phyloP scores from a whole-genome alignment of 345 rosid species.

The Xanthoceras sorbifolium region DNA sequence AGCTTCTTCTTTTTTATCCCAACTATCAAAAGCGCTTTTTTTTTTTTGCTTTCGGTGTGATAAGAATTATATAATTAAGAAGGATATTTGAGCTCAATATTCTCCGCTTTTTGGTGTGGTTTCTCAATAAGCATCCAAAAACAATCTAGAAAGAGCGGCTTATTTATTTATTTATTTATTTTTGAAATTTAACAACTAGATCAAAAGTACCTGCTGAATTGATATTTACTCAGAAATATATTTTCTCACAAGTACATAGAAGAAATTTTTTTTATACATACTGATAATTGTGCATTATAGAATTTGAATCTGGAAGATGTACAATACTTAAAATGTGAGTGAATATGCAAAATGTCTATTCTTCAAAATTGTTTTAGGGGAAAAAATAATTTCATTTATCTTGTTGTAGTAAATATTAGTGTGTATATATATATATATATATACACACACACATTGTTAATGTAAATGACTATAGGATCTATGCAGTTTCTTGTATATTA shows the following conservation, averaged over 20 bases:
- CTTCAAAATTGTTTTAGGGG: background rate
- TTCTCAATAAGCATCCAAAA: background rate
- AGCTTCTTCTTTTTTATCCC: background rate
- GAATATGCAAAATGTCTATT: no score
- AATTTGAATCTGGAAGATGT: no score
- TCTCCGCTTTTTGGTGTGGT: background rate
- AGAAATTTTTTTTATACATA: no score
- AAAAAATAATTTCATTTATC: background rate
- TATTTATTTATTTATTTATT: no score
- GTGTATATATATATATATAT: no score
- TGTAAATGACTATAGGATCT: background rate
- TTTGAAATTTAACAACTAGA: no score
- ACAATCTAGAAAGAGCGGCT: background rate
- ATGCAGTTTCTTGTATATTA: background rate
- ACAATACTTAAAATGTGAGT: no score
- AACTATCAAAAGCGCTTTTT: background rate
- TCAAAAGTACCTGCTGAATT: no score
- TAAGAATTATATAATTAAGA: background rate
- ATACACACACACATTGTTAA: no score
- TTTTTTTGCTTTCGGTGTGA: conserved; percentile 16
- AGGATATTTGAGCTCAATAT: background rate
- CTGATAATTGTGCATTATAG: no score
- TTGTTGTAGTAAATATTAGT: background rate
- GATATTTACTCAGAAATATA: no score
- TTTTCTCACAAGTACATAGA: no score